Evolutionary conservation across 257 asterid species (phyloP), one percentile per base, ranked within the genome.

Genomic region (Capsicum baccatum): DNA sequence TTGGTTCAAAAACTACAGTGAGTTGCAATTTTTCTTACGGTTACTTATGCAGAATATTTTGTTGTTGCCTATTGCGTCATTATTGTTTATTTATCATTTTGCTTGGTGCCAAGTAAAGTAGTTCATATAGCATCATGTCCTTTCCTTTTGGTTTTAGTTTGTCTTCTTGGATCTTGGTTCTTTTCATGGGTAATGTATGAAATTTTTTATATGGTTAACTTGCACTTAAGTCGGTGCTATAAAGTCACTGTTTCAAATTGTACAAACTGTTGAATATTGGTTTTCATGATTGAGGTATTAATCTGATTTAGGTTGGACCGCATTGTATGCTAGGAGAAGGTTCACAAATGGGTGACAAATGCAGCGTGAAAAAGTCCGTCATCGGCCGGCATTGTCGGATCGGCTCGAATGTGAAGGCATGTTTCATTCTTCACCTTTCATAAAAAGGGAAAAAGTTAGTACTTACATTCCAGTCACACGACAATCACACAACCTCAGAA

Each of bases 321-420:
- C 99, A 97, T 81, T 97, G 98, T 92, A 91, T 97, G 98, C 81
- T 97, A 47, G 98, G 96, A 86, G 98, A 97, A 90, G 98, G 99
- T 83, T 93, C 97, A 17, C 92, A 92, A 85, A 91, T 95, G 97
- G 98, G 98, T 54, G 99, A 97, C 86, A 97, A 97, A 86, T 95
- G 99, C 92, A 97, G 98, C 8, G 97, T 97, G 86, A 97, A 97
- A 87, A 95, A 93, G 85, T 97, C 99, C 55, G 94, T 95, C 86
- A 95, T 97, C 83, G 99, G 99, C 52, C 97, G 96, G 26, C 99
- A 97, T 90, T 97, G 98, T 85, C 96, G 98, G 80, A 95, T 97
- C 76, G 98, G 98, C 84, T 97, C 99, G 66, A 97, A 97, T 86
- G 98, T 97, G 58, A 97, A 97, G 98, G 99, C 94, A 91, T n/a